Evolutionary conservation across 495 filamentous ascomycete species (phyloP).

Genomic region (Aspergillus coremiiformis): DNA sequence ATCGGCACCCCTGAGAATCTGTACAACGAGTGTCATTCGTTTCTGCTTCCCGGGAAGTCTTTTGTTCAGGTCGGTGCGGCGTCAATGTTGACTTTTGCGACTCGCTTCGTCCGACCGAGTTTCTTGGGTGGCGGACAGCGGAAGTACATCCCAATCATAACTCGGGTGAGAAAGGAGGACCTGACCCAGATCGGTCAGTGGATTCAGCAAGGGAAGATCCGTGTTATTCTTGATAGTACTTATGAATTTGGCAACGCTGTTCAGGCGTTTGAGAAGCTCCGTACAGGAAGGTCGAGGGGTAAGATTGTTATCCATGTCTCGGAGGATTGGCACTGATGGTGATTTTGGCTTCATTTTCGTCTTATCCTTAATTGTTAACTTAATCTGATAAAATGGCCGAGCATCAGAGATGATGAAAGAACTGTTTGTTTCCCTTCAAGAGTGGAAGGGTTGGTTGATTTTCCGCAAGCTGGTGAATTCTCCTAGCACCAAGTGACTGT

Average conservation of each 20-base stretch:
- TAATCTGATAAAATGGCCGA: neutral
- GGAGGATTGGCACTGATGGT: conserved; percentile 4
- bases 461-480: too few species aligned
- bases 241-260: conserved; percentile 55
- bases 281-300: conserved; percentile 53
- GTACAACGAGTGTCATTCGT: conserved; percentile 50
- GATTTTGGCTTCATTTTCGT: neutral
- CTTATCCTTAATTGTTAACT: neutral
- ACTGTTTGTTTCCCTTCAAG: neutral
- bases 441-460: too few species aligned
- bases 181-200: conserved; percentile 49
- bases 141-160: conserved; percentile 39
- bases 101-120: conserved; percentile 38
- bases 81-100: conserved; percentile 20
- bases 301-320: conserved; percentile 61
- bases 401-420: neutral
- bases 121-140: conserved; percentile 61
- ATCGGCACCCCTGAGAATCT: conserved; percentile 44
- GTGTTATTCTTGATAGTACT: conserved; percentile 51
- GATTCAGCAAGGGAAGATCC: conserved; percentile 55
- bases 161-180: conserved; percentile 37
- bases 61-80: conserved; percentile 53
- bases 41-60: conserved; percentile 42
- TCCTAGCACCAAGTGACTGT: too few species aligned
- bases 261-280: conserved; percentile 58